Conservation (phyloP, 495 filamentous ascomycete species). For the Recurvomyces mirabilis region DNA sequence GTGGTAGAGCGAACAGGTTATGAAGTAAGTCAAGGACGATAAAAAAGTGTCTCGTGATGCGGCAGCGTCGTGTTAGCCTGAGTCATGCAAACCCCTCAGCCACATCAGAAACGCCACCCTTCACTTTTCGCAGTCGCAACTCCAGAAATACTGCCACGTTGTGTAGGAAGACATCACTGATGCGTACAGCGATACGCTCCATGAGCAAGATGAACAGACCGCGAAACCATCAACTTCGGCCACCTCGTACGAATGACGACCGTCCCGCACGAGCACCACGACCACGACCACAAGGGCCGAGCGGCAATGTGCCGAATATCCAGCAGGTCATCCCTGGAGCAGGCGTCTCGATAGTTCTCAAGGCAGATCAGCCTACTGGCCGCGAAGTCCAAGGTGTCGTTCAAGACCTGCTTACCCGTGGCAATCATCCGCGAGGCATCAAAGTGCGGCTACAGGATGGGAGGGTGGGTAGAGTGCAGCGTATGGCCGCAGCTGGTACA, state of each 20-base stretch:
- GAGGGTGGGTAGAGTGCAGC: conserved; percentile 56
- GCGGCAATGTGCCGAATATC: conserved; percentile 36
- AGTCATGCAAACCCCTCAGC: too few species aligned
- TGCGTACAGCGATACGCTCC: too few species aligned
- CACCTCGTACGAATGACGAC: conserved; percentile 2
- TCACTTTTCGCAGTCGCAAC: not conserved
- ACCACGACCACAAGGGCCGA: not conserved
- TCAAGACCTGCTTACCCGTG: conserved; percentile 51
- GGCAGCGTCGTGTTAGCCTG: too few species aligned
- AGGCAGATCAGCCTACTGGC: conserved; percentile 59
- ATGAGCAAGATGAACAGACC: conserved; percentile 15
- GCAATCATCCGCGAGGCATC: conserved; percentile 63
- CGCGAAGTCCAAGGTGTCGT: conserved; percentile 52
- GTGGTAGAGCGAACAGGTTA: too few species aligned
- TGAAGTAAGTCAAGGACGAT: too few species aligned
- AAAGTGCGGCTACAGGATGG: conserved; percentile 62
- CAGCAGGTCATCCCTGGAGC: conserved; percentile 45
- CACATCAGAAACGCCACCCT: too few species aligned
- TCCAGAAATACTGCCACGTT: not conserved
- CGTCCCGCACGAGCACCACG: not conserved
- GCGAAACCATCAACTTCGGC: conserved; percentile 7
- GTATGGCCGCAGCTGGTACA: conserved; percentile 27
- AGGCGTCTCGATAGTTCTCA: conserved; percentile 56
- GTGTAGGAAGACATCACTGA: too few species aligned
- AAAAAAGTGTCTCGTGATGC: too few species aligned